Evolutionary conservation across 1,139 yeast genomes (phyloP).

Genomic region (Saccharomyces hybrid): DNA sequence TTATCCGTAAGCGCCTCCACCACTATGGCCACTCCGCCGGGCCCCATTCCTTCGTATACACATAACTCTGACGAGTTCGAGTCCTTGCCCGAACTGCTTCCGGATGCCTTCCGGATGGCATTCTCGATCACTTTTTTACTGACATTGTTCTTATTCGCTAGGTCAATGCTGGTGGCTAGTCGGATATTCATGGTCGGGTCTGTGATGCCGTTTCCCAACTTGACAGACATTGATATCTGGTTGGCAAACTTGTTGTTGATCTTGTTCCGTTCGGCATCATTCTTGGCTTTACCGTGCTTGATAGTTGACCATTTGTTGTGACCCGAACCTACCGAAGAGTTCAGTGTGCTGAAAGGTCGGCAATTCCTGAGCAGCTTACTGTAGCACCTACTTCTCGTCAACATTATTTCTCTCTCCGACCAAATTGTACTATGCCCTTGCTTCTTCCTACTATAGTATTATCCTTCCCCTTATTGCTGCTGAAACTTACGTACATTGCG

Average conservation of each 20-base stretch:
- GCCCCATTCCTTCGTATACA: conserved; percentile 86
- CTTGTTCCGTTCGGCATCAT: conserved; percentile 71
- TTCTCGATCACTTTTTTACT: conserved; percentile 78
- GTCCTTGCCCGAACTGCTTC: conserved; percentile 25
- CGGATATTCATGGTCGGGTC: conserved; percentile 61
- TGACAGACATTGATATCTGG: conserved; percentile 67
- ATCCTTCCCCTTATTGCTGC: neutral
- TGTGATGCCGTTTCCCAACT: conserved; percentile 45
- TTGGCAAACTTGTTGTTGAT: conserved; percentile 67
- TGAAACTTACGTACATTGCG: neutral
- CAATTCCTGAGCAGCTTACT: neutral
- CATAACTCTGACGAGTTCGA: conserved; percentile 37
- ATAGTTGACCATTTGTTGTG: conserved; percentile 96
- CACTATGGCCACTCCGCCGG: conserved; percentile 81
- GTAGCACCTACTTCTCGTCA: neutral
- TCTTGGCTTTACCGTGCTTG: conserved; percentile 87
- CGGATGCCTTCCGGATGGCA: conserved; percentile 70
- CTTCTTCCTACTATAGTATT: neutral
- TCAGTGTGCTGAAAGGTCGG: neutral
- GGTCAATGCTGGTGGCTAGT: conserved; percentile 66
- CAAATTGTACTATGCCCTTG: neutral
- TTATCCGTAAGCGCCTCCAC: conserved; percentile 86
- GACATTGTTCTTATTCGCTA: conserved; percentile 70
- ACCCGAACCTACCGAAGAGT: conserved; percentile 31
- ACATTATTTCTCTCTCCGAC: neutral